These are phyloP conservation scores for Coniochaeta hoffmannii DNA, from an alignment of 2,329 filamentous ascomycete genomes.

Conservation along the genomic window DNA sequence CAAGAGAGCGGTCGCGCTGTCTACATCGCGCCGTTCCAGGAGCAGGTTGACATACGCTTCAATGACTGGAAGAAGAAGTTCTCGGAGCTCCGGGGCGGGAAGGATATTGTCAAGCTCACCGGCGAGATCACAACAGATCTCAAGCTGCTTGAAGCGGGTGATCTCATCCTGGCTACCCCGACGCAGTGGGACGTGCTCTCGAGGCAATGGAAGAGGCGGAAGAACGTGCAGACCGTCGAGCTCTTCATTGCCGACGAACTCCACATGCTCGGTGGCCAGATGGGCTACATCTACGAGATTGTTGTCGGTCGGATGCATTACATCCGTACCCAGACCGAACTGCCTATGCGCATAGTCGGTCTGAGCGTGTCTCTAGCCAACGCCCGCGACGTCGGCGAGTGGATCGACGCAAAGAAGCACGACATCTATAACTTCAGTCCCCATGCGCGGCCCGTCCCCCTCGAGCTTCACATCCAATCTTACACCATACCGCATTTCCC, in stretches of 20 bases:
- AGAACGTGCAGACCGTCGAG: slow-evolving; percentile 86
- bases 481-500: slow-evolving; percentile 96
- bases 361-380: slow-evolving; percentile 89
- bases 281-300: slow-evolving; percentile 89
- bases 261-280: slow-evolving; percentile 80
- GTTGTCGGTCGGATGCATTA: slow-evolving; percentile 98
- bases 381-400: slow-evolving; percentile 89
- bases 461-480: slow-evolving; percentile 92
- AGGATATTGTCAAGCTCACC: slow-evolving; percentile 85
- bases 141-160: slow-evolving; percentile 77
- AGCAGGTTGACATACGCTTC: slow-evolving; percentile 74
- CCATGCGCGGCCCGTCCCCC: slow-evolving; percentile 75
- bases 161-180: slow-evolving; percentile 87
- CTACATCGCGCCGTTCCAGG: slow-evolving; percentile 91
- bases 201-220: slow-evolving; percentile 90
- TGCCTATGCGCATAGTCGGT: slow-evolving; percentile 78
- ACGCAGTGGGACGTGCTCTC: slow-evolving; percentile 94
- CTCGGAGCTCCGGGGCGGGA: slow-evolving; percentile 66
- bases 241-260: slow-evolving; percentile 94
- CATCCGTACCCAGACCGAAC: slow-evolving; percentile 81
- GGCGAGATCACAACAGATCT: slow-evolving; percentile 89
- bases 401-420: slow-evolving; percentile 96
- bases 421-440: slow-evolving; percentile 99
- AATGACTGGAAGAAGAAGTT: slow-evolving; percentile 83
- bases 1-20: slow-evolving; percentile 69